Conservation (phyloP, 2,329 filamentous ascomycete species). For the Sarocladium strictum region DNA sequence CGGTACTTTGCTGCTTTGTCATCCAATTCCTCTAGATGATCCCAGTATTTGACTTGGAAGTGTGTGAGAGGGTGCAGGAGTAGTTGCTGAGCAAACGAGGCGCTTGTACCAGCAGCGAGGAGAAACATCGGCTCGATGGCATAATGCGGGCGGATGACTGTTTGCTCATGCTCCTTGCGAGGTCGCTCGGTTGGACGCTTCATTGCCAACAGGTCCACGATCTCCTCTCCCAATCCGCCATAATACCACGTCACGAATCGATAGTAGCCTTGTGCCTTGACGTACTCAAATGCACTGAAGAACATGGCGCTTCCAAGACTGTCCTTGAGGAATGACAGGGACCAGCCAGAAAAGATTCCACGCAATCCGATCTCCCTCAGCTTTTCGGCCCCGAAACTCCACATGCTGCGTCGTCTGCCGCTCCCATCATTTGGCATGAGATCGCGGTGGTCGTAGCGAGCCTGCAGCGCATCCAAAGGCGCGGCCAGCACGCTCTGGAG, state of each 20-base stretch:
- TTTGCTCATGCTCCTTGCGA: constrained; percentile 24
- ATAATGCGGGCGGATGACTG: constrained; percentile 66
- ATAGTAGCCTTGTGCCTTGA: constrained; percentile 69
- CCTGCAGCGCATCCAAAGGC: constrained; percentile 69
- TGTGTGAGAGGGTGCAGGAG: constrained; percentile 67
- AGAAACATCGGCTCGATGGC: constrained; percentile 69
- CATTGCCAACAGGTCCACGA: constrained; percentile 41
- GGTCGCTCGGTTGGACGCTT: constrained; percentile 31
- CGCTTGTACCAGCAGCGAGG: constrained; percentile 60
- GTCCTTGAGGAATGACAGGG: constrained; percentile 63
- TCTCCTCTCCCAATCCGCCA: constrained; percentile 47
- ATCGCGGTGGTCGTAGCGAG: constrained; percentile 58
- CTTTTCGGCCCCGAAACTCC: constrained; percentile 59
- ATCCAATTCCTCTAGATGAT: constrained; percentile 66
- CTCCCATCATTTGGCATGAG: constrained; percentile 35
- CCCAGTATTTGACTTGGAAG: constrained; percentile 68
- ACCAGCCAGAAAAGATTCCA: constrained; percentile 70
- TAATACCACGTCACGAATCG: constrained; percentile 67
- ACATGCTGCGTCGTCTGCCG: constrained; percentile 56
- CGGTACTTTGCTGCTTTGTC: constrained; percentile 45
- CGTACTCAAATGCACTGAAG: constrained; percentile 69
- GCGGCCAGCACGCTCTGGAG: constrained; percentile 68
- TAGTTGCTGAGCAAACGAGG: constrained; percentile 62
- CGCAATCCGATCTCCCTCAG: constrained; percentile 65
- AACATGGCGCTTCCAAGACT: constrained; percentile 64